phyloP scores from a whole-genome alignment of 2,329 filamentous ascomycete genomes.

The Mycosphaerelloides madeirae region DNA sequence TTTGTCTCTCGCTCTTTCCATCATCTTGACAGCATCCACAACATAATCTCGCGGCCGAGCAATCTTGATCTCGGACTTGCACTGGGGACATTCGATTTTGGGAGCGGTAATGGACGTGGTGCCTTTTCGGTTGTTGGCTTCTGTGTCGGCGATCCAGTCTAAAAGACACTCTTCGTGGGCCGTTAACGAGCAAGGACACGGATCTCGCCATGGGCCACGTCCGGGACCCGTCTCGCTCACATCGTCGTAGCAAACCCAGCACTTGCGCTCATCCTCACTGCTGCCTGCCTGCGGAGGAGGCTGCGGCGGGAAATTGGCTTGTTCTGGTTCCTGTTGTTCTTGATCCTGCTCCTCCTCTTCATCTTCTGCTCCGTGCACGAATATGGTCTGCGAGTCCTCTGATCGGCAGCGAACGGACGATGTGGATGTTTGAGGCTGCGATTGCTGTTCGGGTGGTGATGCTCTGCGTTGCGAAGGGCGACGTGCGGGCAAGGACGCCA shows the following conservation, averaged over 20 bases:
- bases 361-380: constrained; percentile 35
- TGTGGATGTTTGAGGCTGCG: constrained; percentile 12
- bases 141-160: constrained; percentile 88
- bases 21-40: constrained; percentile 59
- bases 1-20: constrained; percentile 54
- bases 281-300: constrained; percentile 12
- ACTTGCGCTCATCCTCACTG: constrained; percentile 43
- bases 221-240: constrained; percentile 60
- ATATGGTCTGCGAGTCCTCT: constrained; percentile 44
- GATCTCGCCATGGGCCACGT: constrained; percentile 70
- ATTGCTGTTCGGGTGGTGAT: constrained; percentile 16
- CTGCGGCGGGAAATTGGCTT: constrained; percentile 1
- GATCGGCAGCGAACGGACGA: constrained; percentile 34
- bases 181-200: constrained; percentile 84
- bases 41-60: constrained; percentile 69
- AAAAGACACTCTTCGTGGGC: constrained; percentile 88
- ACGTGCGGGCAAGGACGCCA: constrained; percentile 41
- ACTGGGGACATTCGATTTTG: constrained; percentile 79
- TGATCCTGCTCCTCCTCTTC: constrained; percentile 11
- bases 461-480: constrained; percentile 22
- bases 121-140: constrained; percentile 54
- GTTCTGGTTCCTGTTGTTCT: background rate
- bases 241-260: constrained; percentile 67
- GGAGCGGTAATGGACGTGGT: constrained; percentile 44
- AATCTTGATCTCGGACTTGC: constrained; percentile 74